A percentile compares a stretch with the other conserved stretches of the same genome.
These are phyloP conservation scores for Waitea zeae DNA, from an alignment of 1,284 basidiomycete species.

Conservation along the genomic window DNA sequence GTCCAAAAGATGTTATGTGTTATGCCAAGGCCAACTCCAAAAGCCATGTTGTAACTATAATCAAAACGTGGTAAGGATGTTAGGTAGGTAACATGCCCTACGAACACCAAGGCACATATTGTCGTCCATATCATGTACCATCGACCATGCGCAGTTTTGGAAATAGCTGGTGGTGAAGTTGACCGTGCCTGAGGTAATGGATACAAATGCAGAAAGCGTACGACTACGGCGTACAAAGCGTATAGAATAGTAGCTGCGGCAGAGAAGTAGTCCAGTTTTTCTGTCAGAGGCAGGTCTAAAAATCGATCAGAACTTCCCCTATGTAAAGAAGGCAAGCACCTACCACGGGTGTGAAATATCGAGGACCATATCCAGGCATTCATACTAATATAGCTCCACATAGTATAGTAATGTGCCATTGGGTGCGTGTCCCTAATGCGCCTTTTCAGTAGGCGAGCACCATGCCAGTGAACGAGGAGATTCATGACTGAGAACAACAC, in stretches of 20 bases:
- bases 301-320: constrained; percentile 3
- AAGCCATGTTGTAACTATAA: constrained; percentile 89
- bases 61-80: constrained; percentile 70
- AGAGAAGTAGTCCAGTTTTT: constrained; percentile 91
- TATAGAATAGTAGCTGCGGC: constrained; percentile 73
- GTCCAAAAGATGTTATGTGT: constrained; percentile 81
- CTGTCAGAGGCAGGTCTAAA: constrained; percentile 68
- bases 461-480: constrained; percentile 52
- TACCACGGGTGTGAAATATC: constrained; percentile 87
- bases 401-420: constrained; percentile 53
- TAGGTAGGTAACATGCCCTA: constrained; percentile 67
- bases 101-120: constrained; percentile 35
- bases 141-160: constrained; percentile 5
- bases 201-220: constrained; percentile 74
- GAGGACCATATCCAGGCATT: constrained; percentile 91
- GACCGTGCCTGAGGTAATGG: constrained; percentile 18
- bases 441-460: constrained; percentile 29
- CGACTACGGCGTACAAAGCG: constrained; percentile 54
- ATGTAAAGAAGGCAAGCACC: constrained; percentile 9
- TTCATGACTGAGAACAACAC: constrained; percentile 84
- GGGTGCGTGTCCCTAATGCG: constrained; percentile 41
- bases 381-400: constrained; percentile 58
- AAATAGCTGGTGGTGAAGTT: constrained; percentile 12
- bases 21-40: constrained; percentile 67
- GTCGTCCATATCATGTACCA: constrained; percentile 14